Evolutionary conservation across 495 filamentous ascomycete species (phyloP).

Genomic region (Penicillium antarcticum): DNA sequence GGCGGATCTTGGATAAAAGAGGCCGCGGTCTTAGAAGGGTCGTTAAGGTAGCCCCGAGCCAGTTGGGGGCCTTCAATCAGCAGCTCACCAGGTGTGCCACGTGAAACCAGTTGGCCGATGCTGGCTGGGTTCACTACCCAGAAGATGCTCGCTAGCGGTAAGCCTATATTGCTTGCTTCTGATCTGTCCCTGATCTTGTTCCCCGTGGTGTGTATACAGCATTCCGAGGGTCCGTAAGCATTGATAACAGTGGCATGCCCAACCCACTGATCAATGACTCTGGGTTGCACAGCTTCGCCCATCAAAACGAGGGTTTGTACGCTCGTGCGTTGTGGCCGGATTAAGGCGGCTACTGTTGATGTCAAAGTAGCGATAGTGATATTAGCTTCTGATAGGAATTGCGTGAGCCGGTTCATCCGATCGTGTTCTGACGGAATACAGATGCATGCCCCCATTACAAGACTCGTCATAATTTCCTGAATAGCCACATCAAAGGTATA

Average conservation of each 20-base stretch:
- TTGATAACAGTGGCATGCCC: constrained; percentile 31
- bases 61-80: constrained; percentile 53
- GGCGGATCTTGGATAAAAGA: background rate
- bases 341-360: too few relatives aligned
- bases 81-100: constrained; percentile 54
- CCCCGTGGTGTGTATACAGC: constrained; percentile 28
- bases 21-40: constrained; percentile 38
- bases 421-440: constrained; percentile 26
- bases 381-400: too few relatives aligned
- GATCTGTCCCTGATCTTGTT: constrained; percentile 47
- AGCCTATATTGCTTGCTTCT: constrained; percentile 13
- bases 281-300: too few relatives aligned
- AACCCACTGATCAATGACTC: too few relatives aligned
- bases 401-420: constrained; percentile 22
- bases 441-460: constrained; percentile 33
- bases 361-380: too few relatives aligned
- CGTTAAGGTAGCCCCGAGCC: constrained; percentile 48
- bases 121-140: constrained; percentile 25
- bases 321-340: too few relatives aligned
- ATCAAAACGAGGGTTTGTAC: constrained; percentile 41
- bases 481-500: constrained; percentile 39
- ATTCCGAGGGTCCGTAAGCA: constrained; percentile 50
- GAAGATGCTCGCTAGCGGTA: background rate
- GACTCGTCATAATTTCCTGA: constrained; percentile 37
- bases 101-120: constrained; percentile 44